Base-by-base conservation (phyloP, 164 flowering plant genomes). In the Piper longum region DNA sequence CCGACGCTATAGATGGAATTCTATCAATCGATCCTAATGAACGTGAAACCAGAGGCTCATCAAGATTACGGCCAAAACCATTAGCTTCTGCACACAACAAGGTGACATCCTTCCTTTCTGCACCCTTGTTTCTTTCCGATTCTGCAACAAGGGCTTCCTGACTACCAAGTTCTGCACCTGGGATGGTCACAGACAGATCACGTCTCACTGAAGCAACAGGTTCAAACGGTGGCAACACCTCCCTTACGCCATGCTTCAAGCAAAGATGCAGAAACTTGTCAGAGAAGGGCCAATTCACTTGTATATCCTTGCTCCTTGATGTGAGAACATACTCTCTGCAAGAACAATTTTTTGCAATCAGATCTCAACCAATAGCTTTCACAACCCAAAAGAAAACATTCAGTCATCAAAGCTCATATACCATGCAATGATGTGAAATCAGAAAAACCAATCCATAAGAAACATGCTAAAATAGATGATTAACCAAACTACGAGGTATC, bases 201-300 rank as follows among this genome's bases (percentile, higher is more conserved):
- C 66, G 72, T 69, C 79, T 79, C 54, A 81, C 68, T 4, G 69
- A 62, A 64, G 74, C 76, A 64, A 76, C 77, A 65, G 82, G 59
- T 70, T 92, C 82, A 60, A 92, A 87, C 59, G 96, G 96, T 40
- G 98, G 98, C 79, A 92, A 74, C 41, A 78, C 62, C 62, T 85
- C 85, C 69, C 76, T 86, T 64, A 89, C 73, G 43, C 93, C 96
- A 83, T 86, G 85, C 69, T 80, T 85, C 77, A 81, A 70, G 74
- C 88, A 87, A 78, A 87, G 85, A 63, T 83, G 85, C 81, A 92
- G 66, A 63, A 70, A 77, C 61, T 69, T 78, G 52, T 66, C 73
- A 64, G 96, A 80, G 69, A 92, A 89, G 16, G 96, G 98, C 98
- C 98, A 92, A 64, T 77, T 83, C 42, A 70, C 76, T 71, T 67